A percentile compares a stretch with the other conserved stretches of the same genome.
Conservation (phyloP, 345 rosid genomes). For the Citrus reticulata region DNA sequence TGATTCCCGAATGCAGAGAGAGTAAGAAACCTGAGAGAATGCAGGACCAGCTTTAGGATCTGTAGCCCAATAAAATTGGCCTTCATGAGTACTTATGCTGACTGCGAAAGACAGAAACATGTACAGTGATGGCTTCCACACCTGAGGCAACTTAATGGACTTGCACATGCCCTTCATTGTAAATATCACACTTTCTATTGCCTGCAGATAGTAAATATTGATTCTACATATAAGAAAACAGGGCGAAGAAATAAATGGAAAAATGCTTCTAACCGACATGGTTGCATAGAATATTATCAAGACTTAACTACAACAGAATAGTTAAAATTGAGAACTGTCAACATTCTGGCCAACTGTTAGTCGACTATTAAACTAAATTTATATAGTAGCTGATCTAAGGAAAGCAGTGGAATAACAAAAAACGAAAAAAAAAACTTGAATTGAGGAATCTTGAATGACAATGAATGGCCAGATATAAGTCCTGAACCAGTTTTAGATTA, state of each 20-base stretch:
- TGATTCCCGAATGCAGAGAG: background rate
- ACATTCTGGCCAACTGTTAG: background rate
- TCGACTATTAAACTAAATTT: background rate
- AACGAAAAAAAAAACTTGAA: background rate
- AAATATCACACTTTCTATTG: constrained; percentile 34
- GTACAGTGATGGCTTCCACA: constrained; percentile 84
- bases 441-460: background rate
- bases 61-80: constrained; percentile 82
- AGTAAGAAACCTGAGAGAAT: constrained; percentile 56
- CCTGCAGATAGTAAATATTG: constrained; percentile 27
- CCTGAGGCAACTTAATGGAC: constrained; percentile 66
- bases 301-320: background rate
- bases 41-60: constrained; percentile 76
- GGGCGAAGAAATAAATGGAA: background rate
- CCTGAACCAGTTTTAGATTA: background rate
- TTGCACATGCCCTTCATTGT: constrained; percentile 51
- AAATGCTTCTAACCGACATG: background rate
- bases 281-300: background rate
- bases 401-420: background rate
- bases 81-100: constrained; percentile 79
- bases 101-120: constrained; percentile 74
- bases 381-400: background rate
- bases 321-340: background rate
- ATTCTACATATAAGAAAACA: background rate
- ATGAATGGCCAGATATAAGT: background rate